These are phyloP conservation scores for Cenococcum geophilum DNA, from an alignment of 495 filamentous ascomycete species.

Conservation along the genomic window DNA sequence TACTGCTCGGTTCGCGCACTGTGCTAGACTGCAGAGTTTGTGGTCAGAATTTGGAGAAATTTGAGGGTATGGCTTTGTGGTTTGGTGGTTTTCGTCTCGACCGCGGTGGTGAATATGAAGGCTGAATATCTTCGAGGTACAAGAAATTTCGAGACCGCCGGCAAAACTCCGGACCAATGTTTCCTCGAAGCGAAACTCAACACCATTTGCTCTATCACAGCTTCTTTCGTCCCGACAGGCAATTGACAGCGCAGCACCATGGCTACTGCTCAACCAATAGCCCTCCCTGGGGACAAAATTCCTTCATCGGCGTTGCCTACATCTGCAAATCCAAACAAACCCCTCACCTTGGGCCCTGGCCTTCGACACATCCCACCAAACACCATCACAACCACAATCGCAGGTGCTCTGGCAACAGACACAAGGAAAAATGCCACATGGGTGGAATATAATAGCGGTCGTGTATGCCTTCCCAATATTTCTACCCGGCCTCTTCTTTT, in stretches of 20 bases:
- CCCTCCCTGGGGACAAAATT: conserved; percentile 76
- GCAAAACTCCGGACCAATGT: not conserved
- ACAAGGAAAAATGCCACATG: conserved; percentile 71
- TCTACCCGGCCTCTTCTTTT: not conserved
- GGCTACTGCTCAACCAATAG: conserved; percentile 45
- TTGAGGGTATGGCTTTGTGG: not conserved
- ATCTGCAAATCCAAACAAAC: conserved; percentile 55
- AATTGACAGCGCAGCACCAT: conserved; percentile 9
- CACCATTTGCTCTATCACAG: conserved; percentile 4
- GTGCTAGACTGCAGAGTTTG: not conserved
- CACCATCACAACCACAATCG: conserved; percentile 65
- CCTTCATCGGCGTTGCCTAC: conserved; percentile 52
- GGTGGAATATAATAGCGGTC: conserved; percentile 62
- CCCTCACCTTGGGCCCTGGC: conserved; percentile 80
- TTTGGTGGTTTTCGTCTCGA: too few species aligned
- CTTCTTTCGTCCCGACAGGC: not conserved
- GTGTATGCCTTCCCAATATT: conserved; percentile 42
- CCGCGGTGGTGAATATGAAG: not conserved
- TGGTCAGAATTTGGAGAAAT: not conserved
- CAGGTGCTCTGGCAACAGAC: conserved; percentile 74
- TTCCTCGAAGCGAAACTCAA: conserved; percentile 3
- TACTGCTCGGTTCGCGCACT: not conserved
- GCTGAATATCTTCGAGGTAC: not conserved
- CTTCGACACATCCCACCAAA: conserved; percentile 66
- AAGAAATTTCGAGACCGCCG: not conserved